Base-by-base conservation (phyloP, 352 stramenopile genomes). In the Globisporangium ultimum region DNA sequence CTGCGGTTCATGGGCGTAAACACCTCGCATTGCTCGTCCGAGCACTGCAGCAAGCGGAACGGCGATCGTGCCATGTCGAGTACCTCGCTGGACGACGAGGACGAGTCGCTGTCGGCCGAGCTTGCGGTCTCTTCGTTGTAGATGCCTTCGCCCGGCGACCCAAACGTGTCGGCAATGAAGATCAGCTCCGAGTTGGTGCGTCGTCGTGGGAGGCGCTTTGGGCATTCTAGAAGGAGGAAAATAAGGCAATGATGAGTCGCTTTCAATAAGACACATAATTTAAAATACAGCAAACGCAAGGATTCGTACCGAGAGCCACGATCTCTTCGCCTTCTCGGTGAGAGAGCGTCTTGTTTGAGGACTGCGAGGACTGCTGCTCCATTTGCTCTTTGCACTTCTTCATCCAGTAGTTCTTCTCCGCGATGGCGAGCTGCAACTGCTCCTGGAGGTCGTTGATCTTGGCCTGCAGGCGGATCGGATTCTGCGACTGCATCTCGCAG, bases 371-470 rank as follows among this genome's bases (percentile, higher is more conserved):
- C 67, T 57, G 72, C 36, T 18, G 14, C 48, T 74, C 28, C 51
- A 92, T 69, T 36, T 36, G 28, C 55, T 89, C 82, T 53, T 91
- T 84, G 67, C 82, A 92, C 20, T 82, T 80, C 63, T 91, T 89
- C 76, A 93, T 90, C 86, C 86, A 95, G 68, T 95, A 93, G 62
- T 95, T 93, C 68, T 95, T 95, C 72, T 95, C 86, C 13, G 77
- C 73, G 48, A 92, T 74, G 28, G 76, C 84, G 58, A 82, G 72
- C 14, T 80, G 76, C 28, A 95, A 74, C 66, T 93, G 77, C 54
- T 93, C 78, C 67, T 91, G 64, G 42, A 95, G 72, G 55, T 91
- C 79, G 46, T 77, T 72, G 62, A 95, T 87, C 75, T 89, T 89
- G 54, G 73, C 71, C 50, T 93, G 79, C 64, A 95, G 49, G 0